phyloP scores from a whole-genome alignment of 345 rosid genomes.

The Pistacia vera region DNA sequence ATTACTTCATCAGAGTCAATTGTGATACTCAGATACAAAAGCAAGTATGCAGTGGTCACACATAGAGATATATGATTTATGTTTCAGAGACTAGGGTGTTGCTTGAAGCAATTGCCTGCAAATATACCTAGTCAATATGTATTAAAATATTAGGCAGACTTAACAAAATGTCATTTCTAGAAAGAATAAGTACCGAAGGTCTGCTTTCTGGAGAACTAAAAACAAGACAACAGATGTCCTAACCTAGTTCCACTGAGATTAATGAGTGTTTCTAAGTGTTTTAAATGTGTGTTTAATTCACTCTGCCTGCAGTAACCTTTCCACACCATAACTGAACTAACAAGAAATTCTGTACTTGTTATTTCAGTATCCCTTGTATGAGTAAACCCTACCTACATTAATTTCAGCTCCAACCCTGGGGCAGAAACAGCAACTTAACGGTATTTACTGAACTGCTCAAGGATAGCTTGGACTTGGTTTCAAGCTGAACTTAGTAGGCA shows the following conservation, averaged over 20 bases:
- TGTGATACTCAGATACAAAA: not conserved
- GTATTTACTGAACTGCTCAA: not conserved
- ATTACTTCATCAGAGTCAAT: constrained; percentile 9
- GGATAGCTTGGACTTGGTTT: not conserved
- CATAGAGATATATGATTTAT: not conserved
- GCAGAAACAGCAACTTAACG: not conserved
- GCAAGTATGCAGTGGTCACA: not conserved
- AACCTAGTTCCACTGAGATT: not conserved
- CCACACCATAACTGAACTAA: not conserved
- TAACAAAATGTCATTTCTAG: not conserved
- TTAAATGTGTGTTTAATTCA: not conserved
- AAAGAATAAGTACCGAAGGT: not conserved
- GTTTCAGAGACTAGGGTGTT: not conserved
- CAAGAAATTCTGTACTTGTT: not conserved
- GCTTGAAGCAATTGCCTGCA: constrained; percentile 2
- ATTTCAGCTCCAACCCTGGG: not conserved
- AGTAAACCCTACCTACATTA: not conserved
- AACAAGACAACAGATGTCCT: not conserved
- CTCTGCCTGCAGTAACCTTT: not conserved
- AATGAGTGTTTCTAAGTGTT: not conserved
- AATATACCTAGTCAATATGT: not conserved
- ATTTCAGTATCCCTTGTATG: not conserved
- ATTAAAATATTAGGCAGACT: not conserved
- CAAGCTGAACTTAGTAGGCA: not conserved
- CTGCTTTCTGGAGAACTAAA: not conserved